Evolutionary conservation across 176 grass and related monocot species (phyloP).

Genomic region (Phoenix roebelenii): DNA sequence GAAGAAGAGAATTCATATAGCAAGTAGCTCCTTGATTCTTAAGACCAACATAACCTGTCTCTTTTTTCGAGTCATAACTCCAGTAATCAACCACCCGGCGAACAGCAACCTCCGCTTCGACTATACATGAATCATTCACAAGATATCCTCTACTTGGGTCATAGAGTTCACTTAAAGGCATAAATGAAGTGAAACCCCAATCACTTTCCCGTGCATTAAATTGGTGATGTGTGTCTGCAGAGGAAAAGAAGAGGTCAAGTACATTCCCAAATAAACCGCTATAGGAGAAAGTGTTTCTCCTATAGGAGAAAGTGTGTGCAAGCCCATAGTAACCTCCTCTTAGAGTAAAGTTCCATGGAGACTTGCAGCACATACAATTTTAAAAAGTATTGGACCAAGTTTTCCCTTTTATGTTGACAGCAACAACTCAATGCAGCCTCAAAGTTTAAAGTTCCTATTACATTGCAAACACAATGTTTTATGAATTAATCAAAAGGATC

Average conservation of each 20-base stretch:
- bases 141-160: slow-evolving; percentile 11
- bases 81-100: slow-evolving; percentile 12
- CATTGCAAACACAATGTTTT: too few relatives aligned
- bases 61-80: slow-evolving; percentile 19
- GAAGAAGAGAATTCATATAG: slow-evolving; percentile 20
- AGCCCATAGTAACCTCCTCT: too few relatives aligned
- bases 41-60: slow-evolving; percentile 17
- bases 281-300: too few relatives aligned
- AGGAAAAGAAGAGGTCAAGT: background rate
- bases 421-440: too few relatives aligned
- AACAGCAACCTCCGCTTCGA: slow-evolving; percentile 10
- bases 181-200: slow-evolving; percentile 19
- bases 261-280: too few relatives aligned
- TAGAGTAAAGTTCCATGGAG: too few relatives aligned
- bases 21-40: slow-evolving; percentile 22
- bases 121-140: slow-evolving; percentile 15
- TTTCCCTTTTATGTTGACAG: too few relatives aligned
- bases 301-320: too few relatives aligned
- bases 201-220: slow-evolving; percentile 17
- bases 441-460: too few relatives aligned
- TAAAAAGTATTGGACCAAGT: too few relatives aligned
- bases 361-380: too few relatives aligned
- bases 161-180: slow-evolving; percentile 21
- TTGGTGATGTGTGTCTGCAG: slow-evolving; percentile 14
- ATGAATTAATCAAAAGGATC: too few relatives aligned